Base-by-base conservation (phyloP, 2,329 filamentous ascomycete genomes). In the Thermothelomyces thermophilus region DNA sequence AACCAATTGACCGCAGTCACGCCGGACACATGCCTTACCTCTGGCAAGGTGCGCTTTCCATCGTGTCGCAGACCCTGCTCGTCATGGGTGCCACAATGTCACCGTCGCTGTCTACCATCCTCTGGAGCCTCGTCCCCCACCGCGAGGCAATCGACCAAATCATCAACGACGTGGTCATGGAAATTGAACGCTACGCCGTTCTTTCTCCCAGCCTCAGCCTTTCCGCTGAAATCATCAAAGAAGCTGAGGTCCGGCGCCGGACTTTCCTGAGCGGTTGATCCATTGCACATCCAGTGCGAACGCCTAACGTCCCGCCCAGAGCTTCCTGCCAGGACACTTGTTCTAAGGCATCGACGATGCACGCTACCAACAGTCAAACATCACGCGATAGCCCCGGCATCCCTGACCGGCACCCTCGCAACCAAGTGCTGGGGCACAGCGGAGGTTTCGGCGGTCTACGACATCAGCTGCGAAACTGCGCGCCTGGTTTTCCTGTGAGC, bases 81-180 rank as follows among this genome's bases (percentile, higher is more conserved):
- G 80, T 93, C 30, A 91, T 93, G 87, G 87, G 86, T 6, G 86
- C 87, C 14, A 89, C 84, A 14, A 87, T 91, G 81, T 90, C 83
- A 8, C 82, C 83, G 1, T 83, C 83, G 5, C 76, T 91, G 3
- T 81, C 79, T 20, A 76, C 73, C 43, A 81, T 90, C 35, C 72
- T 91, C 64, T 54, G 77, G 42, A 73, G 71, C 2, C 62, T 83
- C 20, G 73, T 82, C 3, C 72, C 77, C 26, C 73, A 76, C 55
- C 71, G 74, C 46, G 75, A 81, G 54, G 73, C 82, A 31, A 79
- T 90, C 58, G 85, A 90, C 65, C 75, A 80, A 50, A 88, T 91
- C 59, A 87, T 91, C 66, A 82, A 82, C 61, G 82, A 87, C 50
- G 86, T 91, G 41, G 79, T 90, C 40, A 72, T 80, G 52, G 87